A percentile compares a stretch with the other conserved stretches of the same genome.
Evolutionary conservation across 495 filamentous ascomycete species (phyloP).

Genomic region (Xylaria palmicola): DNA sequence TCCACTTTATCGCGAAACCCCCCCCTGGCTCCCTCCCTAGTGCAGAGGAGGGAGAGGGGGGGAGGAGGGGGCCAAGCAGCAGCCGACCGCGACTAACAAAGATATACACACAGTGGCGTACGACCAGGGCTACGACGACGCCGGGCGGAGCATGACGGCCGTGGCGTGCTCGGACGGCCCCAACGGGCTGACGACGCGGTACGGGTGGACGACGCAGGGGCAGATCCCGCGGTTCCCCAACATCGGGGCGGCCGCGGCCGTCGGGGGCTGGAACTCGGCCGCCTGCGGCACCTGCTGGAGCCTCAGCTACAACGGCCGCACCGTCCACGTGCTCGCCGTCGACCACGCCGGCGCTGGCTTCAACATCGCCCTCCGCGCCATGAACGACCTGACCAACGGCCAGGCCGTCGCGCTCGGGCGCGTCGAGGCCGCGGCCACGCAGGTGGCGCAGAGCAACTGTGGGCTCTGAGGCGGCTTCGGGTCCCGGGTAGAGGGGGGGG

Average conservation of each 20-base stretch:
- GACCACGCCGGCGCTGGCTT: constrained; percentile 61
- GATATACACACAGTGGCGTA: constrained; percentile 47
- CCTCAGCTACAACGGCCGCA: constrained; percentile 57
- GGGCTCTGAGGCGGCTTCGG: constrained; percentile 25
- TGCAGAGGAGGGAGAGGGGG: too few species aligned
- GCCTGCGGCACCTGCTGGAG: constrained; percentile 70
- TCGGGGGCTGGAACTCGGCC: constrained; percentile 58
- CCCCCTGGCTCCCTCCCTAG: too few species aligned
- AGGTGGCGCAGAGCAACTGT: constrained; percentile 43
- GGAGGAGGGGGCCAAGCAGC: too few species aligned
- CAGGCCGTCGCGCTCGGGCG: constrained; percentile 56
- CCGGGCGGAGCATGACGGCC: constrained; percentile 39
- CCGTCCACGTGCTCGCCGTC: constrained; percentile 65
- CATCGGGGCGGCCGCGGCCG: constrained; percentile 62
- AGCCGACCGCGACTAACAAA: too few species aligned
- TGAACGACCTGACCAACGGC: constrained; percentile 64
- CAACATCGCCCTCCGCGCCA: constrained; percentile 62
- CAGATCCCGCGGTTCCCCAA: constrained; percentile 54
- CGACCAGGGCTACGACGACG: constrained; percentile 58
- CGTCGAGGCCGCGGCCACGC: constrained; percentile 50
- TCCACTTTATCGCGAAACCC: too few species aligned
- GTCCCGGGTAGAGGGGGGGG: background rate
- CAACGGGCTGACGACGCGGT: constrained; percentile 58
- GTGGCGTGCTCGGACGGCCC: constrained; percentile 58
- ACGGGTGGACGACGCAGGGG: constrained; percentile 46